Base-by-base conservation (phyloP, 2,329 filamentous ascomycete species). In the Pyrenophora teres region DNA sequence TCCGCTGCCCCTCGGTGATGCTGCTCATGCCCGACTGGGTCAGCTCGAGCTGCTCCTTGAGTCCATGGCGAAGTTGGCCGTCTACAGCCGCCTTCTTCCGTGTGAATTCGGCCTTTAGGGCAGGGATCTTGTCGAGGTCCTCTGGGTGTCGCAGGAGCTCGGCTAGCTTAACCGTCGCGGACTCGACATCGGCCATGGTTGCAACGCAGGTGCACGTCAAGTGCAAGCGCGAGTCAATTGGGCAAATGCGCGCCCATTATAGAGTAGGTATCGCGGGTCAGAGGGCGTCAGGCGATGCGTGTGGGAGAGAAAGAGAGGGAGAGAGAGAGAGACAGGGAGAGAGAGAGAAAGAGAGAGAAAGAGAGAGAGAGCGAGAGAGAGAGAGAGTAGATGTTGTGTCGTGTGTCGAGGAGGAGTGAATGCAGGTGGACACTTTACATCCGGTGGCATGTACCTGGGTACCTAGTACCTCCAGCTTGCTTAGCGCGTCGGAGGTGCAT, bases 71-170 rank as follows among this genome's bases (percentile, higher is more conserved):
- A 49, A 99, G 87, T 78, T 96, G 92, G 44, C 87, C 87, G 77
- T 99, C 94, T 54, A 99, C 86, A 50, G 89, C 90, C 25, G 85
- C 84, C 78, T 99, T 99, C 79, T 97, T 97, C 70, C 94, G 90
- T 63, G 86, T 85, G 77, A 97, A 96, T 74, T 99, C 94, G 62
- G 89, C 84, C 78, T 95, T 96, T 70, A 99, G 82, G 40, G 86
- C 86, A 45, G 87, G 81, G 68, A 99, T 93, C 81, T 97, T 97
- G 79, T 99, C 94, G 63, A 99, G 87, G 77, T 99, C 94, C 72
- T 99, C 94, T 3, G 94, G 91, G 71, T 96, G 92, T 68, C 92
- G 90, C 63, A 99, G 87, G 56, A 97, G 85, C 80, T 97, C 93
- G 62, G 92, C 86, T 73, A 99, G 87, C 80, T 92, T 92, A 73